A percentile compares a stretch with the other conserved stretches of the same genome.
Evolutionary conservation across 495 filamentous ascomycete genomes (phyloP).

Genomic region (Xylaria cubensis): DNA sequence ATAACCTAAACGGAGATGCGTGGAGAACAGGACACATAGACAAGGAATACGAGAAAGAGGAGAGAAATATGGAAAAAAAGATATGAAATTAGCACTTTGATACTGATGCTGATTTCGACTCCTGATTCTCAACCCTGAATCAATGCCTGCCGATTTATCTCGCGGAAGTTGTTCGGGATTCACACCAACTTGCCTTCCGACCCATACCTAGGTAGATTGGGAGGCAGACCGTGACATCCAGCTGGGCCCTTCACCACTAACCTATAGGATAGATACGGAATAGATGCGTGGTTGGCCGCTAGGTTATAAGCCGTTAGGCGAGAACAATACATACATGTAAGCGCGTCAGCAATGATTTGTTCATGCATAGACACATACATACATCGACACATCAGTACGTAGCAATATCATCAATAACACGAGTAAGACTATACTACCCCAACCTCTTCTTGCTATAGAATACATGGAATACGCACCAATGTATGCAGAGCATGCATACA

Average conservation of each 20-base stretch:
- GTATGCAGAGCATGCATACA: slow-evolving; percentile 20
- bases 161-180: not conserved
- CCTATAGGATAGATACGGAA: slow-evolving; percentile 8
- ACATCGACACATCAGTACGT: slow-evolving; percentile 11
- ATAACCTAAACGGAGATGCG: not conserved
- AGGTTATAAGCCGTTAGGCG: slow-evolving; percentile 23
- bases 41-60: not conserved
- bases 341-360: slow-evolving; percentile 23
- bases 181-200: slow-evolving; percentile 1
- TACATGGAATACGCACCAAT: slow-evolving; percentile 16
- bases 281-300: slow-evolving; percentile 17
- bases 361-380: slow-evolving; percentile 9
- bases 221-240: not conserved
- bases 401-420: slow-evolving; percentile 18
- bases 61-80: not conserved
- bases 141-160: not conserved
- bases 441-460: slow-evolving; percentile 14
- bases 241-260: not conserved
- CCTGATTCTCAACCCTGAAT: not conserved
- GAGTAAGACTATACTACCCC: slow-evolving; percentile 21
- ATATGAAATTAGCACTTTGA: not conserved
- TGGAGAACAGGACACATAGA: not conserved
- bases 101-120: not conserved
- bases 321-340: slow-evolving; percentile 13
- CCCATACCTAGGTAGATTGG: slow-evolving; percentile 14